Evolutionary conservation across 495 filamentous ascomycete species (phyloP).

Genomic region (Achaetomiella virescens): DNA sequence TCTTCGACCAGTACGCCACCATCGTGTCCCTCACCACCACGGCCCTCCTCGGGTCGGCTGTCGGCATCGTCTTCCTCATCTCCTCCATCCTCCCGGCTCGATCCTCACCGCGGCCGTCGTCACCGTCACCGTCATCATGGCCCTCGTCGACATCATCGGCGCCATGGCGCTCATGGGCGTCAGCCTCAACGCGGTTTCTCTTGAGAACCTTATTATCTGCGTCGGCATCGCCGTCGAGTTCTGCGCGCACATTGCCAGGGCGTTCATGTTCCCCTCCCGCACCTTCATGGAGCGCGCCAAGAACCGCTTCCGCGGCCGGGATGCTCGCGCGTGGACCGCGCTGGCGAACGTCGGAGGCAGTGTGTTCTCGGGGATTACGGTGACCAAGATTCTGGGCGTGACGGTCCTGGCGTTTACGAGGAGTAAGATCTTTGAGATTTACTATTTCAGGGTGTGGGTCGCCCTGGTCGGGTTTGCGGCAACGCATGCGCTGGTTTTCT

Average conservation of each 20-base stretch:
- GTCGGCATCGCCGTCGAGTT: constrained; percentile 96
- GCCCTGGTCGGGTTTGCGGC: constrained; percentile 86
- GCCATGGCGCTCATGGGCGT: constrained; percentile 85
- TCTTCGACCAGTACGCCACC: constrained; percentile 92
- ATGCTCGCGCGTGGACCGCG: constrained; percentile 84
- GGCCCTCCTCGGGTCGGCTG: constrained; percentile 72
- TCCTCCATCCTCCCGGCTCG: constrained; percentile 72
- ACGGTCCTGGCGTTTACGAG: constrained; percentile 87
- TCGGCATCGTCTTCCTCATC: constrained; percentile 75
- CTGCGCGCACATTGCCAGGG: constrained; percentile 91
- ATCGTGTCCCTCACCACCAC: constrained; percentile 74
- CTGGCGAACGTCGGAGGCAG: constrained; percentile 88
- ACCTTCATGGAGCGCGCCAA: constrained; percentile 69
- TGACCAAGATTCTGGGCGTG: constrained; percentile 92
- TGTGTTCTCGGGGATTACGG: constrained; percentile 91
- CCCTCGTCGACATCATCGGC: constrained; percentile 87
- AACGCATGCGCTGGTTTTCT: constrained; percentile 78
- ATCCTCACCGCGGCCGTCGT: constrained; percentile 74
- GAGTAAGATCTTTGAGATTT: constrained; percentile 99
- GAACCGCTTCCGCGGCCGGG: constrained; percentile 61
- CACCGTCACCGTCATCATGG: constrained; percentile 83
- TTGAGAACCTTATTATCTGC: constrained; percentile 97
- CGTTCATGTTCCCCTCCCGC: constrained; percentile 85
- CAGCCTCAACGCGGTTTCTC: constrained; percentile 88
- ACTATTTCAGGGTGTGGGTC: constrained; percentile 96